Evolutionary conservation across 306 rosid genomes (phyloP), one percentile per base, ranked within the genome.

Genomic region (Inga leiocalycina): DNA sequence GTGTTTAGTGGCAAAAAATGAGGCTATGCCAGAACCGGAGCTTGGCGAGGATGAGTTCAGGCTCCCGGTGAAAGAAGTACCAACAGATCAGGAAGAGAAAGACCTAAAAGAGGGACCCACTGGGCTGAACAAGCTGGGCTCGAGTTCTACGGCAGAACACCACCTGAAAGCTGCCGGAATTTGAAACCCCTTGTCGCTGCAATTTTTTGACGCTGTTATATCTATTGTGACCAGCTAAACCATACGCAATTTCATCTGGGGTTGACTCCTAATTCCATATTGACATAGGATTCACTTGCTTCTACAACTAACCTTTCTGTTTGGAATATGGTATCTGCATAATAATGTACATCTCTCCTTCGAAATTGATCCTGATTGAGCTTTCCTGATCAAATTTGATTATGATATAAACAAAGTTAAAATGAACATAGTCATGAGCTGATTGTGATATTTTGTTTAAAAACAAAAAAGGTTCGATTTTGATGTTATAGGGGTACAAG

Each of bases 111-210:
- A 59, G 54, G 97, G 87, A 16, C 91, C 94, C 75, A 71, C 79
- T 4, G 95, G 83, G 16, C 88, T 90, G 14, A 92, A 90, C 81
- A 92, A 94, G 81, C 76, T 90, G 61, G 96, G 94, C 37, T 94
- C 97, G 1, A 91, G 91, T 75, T 92, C 98, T 1, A 85, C 93
- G 3, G 90, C 94, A 4, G 99, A 93, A 89, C 91, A 92, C 24
- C 97, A 96, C 87, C 88, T 93, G 0, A 92, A 89, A 74, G 75
- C 48, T 1, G 17, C 80, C 17, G 94, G 79, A 41, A 85, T 62
- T 0, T 32, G 71, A 65, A 14, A 32, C 71, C 44, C 44, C 71
- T 32, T 32, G n/a, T 14, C 43, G 5, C 70, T 64, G 85, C 85
- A 82, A 86, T 82, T 71, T 82, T 32, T 27, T 27, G 30, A 27